These are phyloP conservation scores for Gentiana dahurica DNA, from an alignment of 257 asterid genomes.

Conservation along the genomic window DNA sequence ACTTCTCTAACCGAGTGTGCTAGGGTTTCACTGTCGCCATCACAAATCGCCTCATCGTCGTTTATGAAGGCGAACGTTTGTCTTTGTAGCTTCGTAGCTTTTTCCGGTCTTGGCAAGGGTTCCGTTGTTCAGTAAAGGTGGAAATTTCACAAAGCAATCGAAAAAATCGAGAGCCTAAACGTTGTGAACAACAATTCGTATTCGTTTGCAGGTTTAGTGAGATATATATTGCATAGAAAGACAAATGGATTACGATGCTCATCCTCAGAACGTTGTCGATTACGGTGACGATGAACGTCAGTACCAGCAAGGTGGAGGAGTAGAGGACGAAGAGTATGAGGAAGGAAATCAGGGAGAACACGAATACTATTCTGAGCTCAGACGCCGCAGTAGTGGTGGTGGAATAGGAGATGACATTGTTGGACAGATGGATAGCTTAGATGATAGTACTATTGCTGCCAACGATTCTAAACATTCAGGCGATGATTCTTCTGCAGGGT, in stretches of 20 bases:
- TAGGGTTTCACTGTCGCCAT: constrained; percentile 36
- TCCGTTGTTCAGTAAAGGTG: constrained; percentile 3
- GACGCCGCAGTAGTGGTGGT: constrained; percentile 10
- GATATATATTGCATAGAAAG: constrained; percentile 32
- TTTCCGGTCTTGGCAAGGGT: constrained; percentile 13
- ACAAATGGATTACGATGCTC: constrained; percentile 77
- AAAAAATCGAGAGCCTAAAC: constrained; percentile 17
- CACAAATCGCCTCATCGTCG: constrained; percentile 5
- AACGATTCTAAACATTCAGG: constrained; percentile 47
- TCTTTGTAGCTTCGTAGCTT: constrained; percentile 26
- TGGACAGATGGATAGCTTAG: constrained; percentile 52
- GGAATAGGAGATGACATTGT: constrained; percentile 15
- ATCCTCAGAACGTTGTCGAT: constrained; percentile 55
- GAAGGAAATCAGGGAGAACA: constrained; percentile 48
- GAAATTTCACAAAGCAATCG: constrained; percentile 3
- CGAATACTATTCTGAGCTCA: constrained; percentile 42
- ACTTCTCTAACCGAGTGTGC: constrained; percentile 9
- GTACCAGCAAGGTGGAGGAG: constrained; percentile 20
- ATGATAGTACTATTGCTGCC: constrained; percentile 69
- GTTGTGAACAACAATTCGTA: constrained; percentile 28
- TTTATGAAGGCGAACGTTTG: constrained; percentile 21
- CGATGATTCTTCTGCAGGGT: constrained; percentile 94
- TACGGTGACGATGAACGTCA: constrained; percentile 50
- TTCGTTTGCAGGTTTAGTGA: constrained; percentile 61
- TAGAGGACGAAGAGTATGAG: constrained; percentile 29